Evolutionary conservation across 2,329 filamentous ascomycete genomes (phyloP).

Genomic region (Fulvia fulva): DNA sequence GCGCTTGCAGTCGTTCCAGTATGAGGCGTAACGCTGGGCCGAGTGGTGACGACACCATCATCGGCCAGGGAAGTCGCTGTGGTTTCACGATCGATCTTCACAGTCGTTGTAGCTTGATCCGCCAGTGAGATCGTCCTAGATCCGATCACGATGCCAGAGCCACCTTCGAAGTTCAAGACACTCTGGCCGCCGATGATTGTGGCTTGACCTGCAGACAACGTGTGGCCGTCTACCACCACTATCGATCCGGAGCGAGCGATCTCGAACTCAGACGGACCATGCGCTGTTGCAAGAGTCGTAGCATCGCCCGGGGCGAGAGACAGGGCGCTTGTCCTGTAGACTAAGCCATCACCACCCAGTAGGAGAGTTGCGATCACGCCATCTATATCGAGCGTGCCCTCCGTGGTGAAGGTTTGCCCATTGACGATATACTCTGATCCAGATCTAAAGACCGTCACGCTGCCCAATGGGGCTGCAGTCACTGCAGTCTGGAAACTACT

Average conservation of each 20-base stretch:
- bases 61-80: background rate
- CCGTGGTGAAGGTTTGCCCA: background rate
- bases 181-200: background rate
- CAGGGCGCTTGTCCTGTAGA: background rate
- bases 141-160: background rate
- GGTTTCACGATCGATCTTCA: background rate
- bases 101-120: background rate
- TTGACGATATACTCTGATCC: background rate
- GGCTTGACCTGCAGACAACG: background rate
- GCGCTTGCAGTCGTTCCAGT: background rate
- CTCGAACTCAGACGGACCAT: background rate
- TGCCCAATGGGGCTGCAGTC: background rate
- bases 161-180: background rate
- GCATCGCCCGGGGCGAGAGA: background rate
- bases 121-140: background rate
- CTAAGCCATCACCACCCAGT: too few species aligned
- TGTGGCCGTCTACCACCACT: background rate
- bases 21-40: background rate
- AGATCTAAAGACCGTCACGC: background rate
- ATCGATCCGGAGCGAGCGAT: background rate
- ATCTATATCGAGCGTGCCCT: background rate
- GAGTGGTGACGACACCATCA: background rate
- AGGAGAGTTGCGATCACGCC: background rate
- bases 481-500: background rate
- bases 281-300: background rate